Conservation (phyloP, 2,329 filamentous ascomycete species). For the Fusarium pseudograminearum region DNA sequence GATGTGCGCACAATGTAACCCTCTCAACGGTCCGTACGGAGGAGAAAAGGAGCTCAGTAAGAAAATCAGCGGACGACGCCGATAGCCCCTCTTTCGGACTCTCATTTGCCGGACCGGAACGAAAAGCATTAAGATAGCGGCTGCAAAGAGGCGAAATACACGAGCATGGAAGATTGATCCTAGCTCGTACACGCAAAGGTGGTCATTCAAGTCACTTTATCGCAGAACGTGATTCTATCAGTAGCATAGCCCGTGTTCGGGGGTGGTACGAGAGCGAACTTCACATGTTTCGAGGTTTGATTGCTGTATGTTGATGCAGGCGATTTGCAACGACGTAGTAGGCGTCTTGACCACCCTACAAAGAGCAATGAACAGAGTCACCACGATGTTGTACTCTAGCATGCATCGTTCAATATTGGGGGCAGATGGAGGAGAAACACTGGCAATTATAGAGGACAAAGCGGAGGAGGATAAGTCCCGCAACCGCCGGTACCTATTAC, state of each 20-base stretch:
- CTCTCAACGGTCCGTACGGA: conserved; percentile 3
- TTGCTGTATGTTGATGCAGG: conserved; percentile 15
- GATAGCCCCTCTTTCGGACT: conserved; percentile 36
- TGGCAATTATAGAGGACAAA: conserved; percentile 5
- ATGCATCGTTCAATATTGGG: not conserved
- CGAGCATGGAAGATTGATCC: not conserved
- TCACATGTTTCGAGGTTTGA: conserved; percentile 13
- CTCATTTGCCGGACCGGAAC: conserved; percentile 35
- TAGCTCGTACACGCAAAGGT: conserved; percentile 1
- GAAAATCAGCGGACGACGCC: conserved; percentile 31
- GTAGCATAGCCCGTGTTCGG: conserved; percentile 30
- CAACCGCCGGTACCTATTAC: conserved; percentile 21
- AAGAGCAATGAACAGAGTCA: conserved; percentile 3
- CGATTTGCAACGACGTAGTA: conserved; percentile 6
- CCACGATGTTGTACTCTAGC: not conserved
- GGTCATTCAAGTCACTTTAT: conserved; percentile 18
- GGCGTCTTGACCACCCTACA: conserved; percentile 26
- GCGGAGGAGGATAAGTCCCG: conserved; percentile 6
- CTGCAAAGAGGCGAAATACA: conserved; percentile 2
- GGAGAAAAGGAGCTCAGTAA: not conserved
- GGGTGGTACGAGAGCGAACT: conserved; percentile 23
- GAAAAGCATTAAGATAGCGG: conserved; percentile 12
- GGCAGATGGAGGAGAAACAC: not conserved
- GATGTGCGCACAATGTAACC: not conserved
- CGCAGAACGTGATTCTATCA: not conserved